Evolutionary conservation across 352 stramenopile species (phyloP).

Genomic region (Pythium phragmiticola): DNA sequence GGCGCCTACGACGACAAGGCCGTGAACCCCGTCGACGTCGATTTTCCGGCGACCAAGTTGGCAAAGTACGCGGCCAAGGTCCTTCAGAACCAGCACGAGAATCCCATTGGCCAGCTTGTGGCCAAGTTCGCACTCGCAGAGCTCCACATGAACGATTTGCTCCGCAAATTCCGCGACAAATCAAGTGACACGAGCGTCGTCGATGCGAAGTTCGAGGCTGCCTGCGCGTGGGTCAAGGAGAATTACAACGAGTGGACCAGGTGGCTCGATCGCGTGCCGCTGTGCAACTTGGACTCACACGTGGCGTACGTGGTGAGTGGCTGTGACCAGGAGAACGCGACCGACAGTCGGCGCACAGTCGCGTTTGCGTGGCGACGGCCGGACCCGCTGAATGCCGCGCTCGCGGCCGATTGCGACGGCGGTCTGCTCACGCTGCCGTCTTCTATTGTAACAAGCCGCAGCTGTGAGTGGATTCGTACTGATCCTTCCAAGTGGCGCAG

Average conservation of each 20-base stretch:
- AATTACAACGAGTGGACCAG: constrained; percentile 30
- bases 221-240: constrained; percentile 15
- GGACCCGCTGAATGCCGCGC: constrained; percentile 3
- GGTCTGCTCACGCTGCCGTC: constrained; percentile 15
- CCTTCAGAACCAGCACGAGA: constrained; percentile 16
- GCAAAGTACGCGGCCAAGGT: constrained; percentile 30
- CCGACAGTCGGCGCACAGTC: constrained; percentile 29
- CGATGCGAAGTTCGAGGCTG: background rate
- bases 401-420: constrained; percentile 29
- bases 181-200: background rate
- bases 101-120: constrained; percentile 22
- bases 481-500: constrained; percentile 19
- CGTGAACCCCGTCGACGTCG: constrained; percentile 38
- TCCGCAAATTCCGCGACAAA: constrained; percentile 12
- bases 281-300: constrained; percentile 28
- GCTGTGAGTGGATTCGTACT: constrained; percentile 36
- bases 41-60: constrained; percentile 34
- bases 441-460: constrained; percentile 22
- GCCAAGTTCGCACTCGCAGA: constrained; percentile 31
- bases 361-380: constrained; percentile 18
- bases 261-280: constrained; percentile 27
- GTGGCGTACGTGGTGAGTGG: constrained; percentile 29
- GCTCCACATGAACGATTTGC: constrained; percentile 34
- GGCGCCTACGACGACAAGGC: constrained; percentile 29
- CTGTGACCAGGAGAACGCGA: constrained; percentile 17